Evolutionary conservation across 2,329 filamentous ascomycete genomes (phyloP).

Genomic region (Claviceps humidiphila): DNA sequence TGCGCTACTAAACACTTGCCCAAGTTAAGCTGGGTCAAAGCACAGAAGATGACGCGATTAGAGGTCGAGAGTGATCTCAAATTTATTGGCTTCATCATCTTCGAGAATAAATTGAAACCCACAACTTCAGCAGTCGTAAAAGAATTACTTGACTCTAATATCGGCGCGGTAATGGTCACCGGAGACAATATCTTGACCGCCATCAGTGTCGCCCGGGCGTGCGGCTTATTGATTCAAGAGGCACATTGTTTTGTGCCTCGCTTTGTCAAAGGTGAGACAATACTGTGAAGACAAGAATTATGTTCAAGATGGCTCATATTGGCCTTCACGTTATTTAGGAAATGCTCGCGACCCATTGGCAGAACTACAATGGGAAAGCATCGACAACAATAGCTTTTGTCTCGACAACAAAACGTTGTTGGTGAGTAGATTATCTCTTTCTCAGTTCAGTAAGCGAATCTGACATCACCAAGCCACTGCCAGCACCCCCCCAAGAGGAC

Average conservation of each 20-base stretch:
- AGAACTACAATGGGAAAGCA: constrained; percentile 77
- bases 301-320: not conserved
- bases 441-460: not conserved
- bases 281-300: not conserved
- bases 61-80: constrained; percentile 75
- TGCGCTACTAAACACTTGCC: constrained; percentile 81
- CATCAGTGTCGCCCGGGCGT: constrained; percentile 88
- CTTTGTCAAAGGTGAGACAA: constrained; percentile 54
- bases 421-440: constrained; percentile 24
- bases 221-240: constrained; percentile 63
- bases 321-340: constrained; percentile 27
- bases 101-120: constrained; percentile 95
- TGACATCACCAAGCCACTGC: constrained; percentile 43
- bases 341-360: constrained; percentile 60
- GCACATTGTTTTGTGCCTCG: constrained; percentile 89
- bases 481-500: constrained; percentile 58
- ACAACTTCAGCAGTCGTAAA: constrained; percentile 69
- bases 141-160: constrained; percentile 70
- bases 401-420: constrained; percentile 68
- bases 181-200: constrained; percentile 96
- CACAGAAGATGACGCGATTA: constrained; percentile 80
- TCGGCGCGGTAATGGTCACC: constrained; percentile 89
- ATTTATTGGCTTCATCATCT: constrained; percentile 93
- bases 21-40: constrained; percentile 84
- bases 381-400: constrained; percentile 69